phyloP scores from a whole-genome alignment of 148 eudicot genomes.

The Rhododendron vialii region DNA sequence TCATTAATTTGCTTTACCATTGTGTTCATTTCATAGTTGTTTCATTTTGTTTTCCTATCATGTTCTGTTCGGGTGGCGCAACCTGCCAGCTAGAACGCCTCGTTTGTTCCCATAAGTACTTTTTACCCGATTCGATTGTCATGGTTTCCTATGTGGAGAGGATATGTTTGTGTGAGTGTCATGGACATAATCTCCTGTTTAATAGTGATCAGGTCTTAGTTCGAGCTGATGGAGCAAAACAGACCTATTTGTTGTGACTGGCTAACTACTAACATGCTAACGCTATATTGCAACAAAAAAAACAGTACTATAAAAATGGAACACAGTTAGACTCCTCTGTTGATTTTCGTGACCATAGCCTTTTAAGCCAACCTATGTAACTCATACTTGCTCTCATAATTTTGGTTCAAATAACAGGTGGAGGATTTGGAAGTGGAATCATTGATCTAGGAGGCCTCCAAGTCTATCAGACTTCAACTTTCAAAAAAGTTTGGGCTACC shows the following conservation, averaged over 20 bases:
- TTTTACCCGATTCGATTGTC: not conserved
- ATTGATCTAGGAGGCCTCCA: slow-evolving; percentile 30
- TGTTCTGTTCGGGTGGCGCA: not conserved
- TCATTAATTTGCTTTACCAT: not conserved
- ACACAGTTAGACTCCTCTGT: not conserved
- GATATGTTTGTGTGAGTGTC: not conserved
- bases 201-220: not conserved
- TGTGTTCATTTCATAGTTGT: not conserved
- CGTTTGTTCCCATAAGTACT: not conserved
- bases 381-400: not conserved
- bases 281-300: not conserved
- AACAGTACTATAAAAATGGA: no score
- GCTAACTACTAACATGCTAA: not conserved
- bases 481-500: slow-evolving; percentile 25
- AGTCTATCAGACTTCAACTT: slow-evolving; percentile 17
- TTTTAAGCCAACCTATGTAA: not conserved
- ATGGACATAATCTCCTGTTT: no score
- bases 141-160: not conserved
- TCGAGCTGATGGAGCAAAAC: not conserved
- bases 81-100: not conserved
- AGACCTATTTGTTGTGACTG: not conserved
- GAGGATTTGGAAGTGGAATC: slow-evolving; percentile 22
- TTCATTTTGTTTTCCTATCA: not conserved
- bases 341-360: not conserved
- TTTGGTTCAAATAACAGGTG: slow-evolving; percentile 6